Conservation (phyloP, 371 early-diverging fungal genomes). For the Zopfochytrium polystomum region DNA sequence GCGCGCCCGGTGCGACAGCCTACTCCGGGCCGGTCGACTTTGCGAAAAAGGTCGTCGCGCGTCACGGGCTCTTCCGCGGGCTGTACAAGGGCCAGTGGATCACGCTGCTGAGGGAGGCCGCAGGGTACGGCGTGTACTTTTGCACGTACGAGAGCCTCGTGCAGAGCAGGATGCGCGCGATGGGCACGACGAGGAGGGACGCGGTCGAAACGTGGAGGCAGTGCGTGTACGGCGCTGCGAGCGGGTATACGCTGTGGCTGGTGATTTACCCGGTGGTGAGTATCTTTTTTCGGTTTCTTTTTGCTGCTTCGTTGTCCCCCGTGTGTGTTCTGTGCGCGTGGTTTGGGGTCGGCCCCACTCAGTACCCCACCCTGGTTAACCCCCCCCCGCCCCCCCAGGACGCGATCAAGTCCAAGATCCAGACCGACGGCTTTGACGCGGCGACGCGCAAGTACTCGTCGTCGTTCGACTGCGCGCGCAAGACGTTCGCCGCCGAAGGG, state of each 20-base stretch:
- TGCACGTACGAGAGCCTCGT: slow-evolving; percentile 50
- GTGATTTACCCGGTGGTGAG: slow-evolving; percentile 46
- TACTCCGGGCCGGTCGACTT: slow-evolving; percentile 52
- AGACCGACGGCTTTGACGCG: slow-evolving; percentile 48
- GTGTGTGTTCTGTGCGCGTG: too few relatives aligned
- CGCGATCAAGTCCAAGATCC: slow-evolving; percentile 51
- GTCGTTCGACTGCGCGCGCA: slow-evolving; percentile 44
- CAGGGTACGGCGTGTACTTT: slow-evolving; percentile 45
- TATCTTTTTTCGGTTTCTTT: slow-evolving; percentile 9
- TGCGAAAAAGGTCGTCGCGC: slow-evolving; percentile 34
- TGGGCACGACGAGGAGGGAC: slow-evolving; percentile 27
- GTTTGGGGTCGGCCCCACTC: too few relatives aligned
- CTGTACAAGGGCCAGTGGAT: slow-evolving; percentile 55
- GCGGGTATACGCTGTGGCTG: slow-evolving; percentile 53
- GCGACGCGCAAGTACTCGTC: slow-evolving; percentile 37
- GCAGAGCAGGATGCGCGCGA: slow-evolving; percentile 39
- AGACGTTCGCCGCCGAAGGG: slow-evolving; percentile 45
- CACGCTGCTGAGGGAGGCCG: slow-evolving; percentile 50
- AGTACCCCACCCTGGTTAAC: too few relatives aligned
- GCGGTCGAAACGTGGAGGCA: slow-evolving; percentile 47
- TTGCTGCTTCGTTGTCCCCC: background rate
- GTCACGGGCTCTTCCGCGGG: slow-evolving; percentile 45
- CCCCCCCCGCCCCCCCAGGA: slow-evolving; percentile 32
- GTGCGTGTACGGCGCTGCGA: slow-evolving; percentile 46
- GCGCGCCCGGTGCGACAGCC: slow-evolving; percentile 11